A percentile compares a stretch with the other conserved stretches of the same genome.
phyloP scores from a whole-genome alignment of 2,329 filamentous ascomycete species.

The Thermoascus crustaceus region DNA sequence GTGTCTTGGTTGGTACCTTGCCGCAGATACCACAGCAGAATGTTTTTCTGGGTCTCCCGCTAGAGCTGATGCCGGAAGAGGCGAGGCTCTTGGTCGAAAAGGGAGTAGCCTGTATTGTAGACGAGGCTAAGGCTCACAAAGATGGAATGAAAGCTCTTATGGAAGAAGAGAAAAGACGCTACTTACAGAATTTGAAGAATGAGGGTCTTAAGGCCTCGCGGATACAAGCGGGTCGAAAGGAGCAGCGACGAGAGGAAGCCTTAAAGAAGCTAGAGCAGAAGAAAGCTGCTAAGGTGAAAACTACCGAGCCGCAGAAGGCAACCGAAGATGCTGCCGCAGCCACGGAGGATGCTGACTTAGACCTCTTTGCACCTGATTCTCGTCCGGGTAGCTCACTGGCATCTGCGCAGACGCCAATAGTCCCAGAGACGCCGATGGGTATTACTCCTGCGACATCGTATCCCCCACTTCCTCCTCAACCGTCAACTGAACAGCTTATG shows the following conservation, averaged over 20 bases:
- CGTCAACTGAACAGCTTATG: slow-evolving; percentile 17
- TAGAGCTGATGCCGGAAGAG: slow-evolving; percentile 89
- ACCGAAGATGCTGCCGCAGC: slow-evolving; percentile 6
- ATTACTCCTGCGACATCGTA: slow-evolving; percentile 46
- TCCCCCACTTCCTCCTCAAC: slow-evolving; percentile 33
- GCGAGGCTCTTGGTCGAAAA: slow-evolving; percentile 71
- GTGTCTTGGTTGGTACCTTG: slow-evolving; percentile 76
- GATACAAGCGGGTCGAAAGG: slow-evolving; percentile 39
- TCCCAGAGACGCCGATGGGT: slow-evolving; percentile 18
- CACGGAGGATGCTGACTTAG: slow-evolving; percentile 11
- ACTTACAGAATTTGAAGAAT: slow-evolving; percentile 50
- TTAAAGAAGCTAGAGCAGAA: slow-evolving; percentile 41
- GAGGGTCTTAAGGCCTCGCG: slow-evolving; percentile 45
- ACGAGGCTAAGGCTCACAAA: slow-evolving; percentile 66
- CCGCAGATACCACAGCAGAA: slow-evolving; percentile 94
- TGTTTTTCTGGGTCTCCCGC: slow-evolving; percentile 77
- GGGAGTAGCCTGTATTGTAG: slow-evolving; percentile 67
- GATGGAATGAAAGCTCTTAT: slow-evolving; percentile 53
- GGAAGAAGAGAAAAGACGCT: slow-evolving; percentile 52
- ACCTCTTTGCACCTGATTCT: slow-evolving; percentile 7
- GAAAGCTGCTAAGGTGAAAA: slow-evolving; percentile 13
- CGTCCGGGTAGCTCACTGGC: slow-evolving; percentile 3
- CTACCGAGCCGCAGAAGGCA: slow-evolving; percentile 3
- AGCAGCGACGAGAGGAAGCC: slow-evolving; percentile 42
- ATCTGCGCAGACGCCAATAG: slow-evolving; percentile 8